Percentiles rank a stretch among this genome's conserved stretches.
Evolutionary conservation across 2,329 filamentous ascomycete species (phyloP).

Genomic region (Cladorrhinum sp.): DNA sequence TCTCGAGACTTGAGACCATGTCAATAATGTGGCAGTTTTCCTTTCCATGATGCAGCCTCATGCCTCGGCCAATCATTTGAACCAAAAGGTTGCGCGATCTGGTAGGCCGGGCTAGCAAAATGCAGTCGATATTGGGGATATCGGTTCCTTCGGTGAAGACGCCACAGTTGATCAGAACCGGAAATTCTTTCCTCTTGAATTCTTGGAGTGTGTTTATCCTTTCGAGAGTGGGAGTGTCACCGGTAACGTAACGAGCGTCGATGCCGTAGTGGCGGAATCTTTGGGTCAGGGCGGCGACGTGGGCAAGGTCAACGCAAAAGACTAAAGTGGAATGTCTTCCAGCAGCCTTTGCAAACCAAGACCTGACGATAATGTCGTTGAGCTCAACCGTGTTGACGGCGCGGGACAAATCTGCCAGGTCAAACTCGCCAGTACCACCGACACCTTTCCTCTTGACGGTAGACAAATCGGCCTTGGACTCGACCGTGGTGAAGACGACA

Average conservation of each 20-base stretch:
- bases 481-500: constrained; percentile 91
- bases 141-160: constrained; percentile 98
- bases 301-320: constrained; percentile 88
- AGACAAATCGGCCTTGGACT: constrained; percentile 76
- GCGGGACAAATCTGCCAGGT: constrained; percentile 69
- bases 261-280: constrained; percentile 75
- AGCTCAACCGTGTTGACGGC: constrained; percentile 78
- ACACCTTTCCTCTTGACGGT: constrained; percentile 59
- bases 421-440: constrained; percentile 72
- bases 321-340: constrained; percentile 80
- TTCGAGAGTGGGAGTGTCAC: constrained; percentile 67
- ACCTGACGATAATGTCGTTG: constrained; percentile 80
- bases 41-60: constrained; percentile 79
- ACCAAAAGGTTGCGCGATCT: constrained; percentile 89
- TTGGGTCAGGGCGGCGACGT: constrained; percentile 71
- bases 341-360: constrained; percentile 76
- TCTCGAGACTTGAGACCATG: constrained; percentile 82
- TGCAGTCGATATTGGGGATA: constrained; percentile 94
- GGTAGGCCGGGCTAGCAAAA: constrained; percentile 83
- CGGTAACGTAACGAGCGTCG: constrained; percentile 83
- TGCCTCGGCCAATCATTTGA: constrained; percentile 95
- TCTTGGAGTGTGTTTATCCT: constrained; percentile 68
- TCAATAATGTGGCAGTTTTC: constrained; percentile 92
- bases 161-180: constrained; percentile 89
- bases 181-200: constrained; percentile 74